These are phyloP conservation scores for Fusarium cyanostomum DNA, from an alignment of 2,329 filamentous ascomycete genomes.

Conservation along the genomic window DNA sequence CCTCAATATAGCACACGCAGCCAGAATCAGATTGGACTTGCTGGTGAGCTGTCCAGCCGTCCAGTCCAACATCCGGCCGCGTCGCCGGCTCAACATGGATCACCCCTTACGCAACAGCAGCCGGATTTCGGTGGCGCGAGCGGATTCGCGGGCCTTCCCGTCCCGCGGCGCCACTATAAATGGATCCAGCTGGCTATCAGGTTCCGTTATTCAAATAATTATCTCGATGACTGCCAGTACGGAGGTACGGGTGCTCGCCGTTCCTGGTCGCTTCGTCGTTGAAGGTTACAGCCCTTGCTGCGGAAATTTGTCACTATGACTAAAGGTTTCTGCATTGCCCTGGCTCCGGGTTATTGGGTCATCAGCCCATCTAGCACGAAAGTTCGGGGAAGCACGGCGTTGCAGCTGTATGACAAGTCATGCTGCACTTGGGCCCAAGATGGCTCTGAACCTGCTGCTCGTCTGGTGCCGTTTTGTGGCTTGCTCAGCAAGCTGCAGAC, in stretches of 20 bases:
- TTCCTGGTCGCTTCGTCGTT: neutral
- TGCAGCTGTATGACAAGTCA: slow-evolving; percentile 39
- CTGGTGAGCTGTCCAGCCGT: neutral
- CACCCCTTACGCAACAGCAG: neutral
- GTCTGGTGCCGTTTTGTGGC: slow-evolving; percentile 1
- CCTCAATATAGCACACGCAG: neutral
- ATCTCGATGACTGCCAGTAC: neutral
- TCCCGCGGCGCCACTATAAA: slow-evolving; percentile 37
- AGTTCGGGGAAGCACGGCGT: slow-evolving; percentile 39
- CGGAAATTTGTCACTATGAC: slow-evolving; percentile 26
- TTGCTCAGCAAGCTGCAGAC: neutral
- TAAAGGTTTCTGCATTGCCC: slow-evolving; percentile 18
- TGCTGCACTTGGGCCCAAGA: slow-evolving; percentile 19
- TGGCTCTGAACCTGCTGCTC: slow-evolving; percentile 3
- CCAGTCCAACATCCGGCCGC: neutral
- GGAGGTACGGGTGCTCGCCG: neutral
- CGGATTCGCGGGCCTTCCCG: slow-evolving; percentile 41
- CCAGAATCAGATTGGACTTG: neutral
- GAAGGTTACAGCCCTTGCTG: slow-evolving; percentile 3
- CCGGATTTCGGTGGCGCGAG: slow-evolving; percentile 29
- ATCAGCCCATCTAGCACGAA: slow-evolving; percentile 21
- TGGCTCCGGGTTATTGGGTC: slow-evolving; percentile 27
- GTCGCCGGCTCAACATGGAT: slow-evolving; percentile 13
- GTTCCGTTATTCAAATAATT: no score
- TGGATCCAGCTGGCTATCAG: slow-evolving; percentile 4